Base-by-base conservation (phyloP, 2,329 filamentous ascomycete species). In the Fusarium illudens region DNA sequence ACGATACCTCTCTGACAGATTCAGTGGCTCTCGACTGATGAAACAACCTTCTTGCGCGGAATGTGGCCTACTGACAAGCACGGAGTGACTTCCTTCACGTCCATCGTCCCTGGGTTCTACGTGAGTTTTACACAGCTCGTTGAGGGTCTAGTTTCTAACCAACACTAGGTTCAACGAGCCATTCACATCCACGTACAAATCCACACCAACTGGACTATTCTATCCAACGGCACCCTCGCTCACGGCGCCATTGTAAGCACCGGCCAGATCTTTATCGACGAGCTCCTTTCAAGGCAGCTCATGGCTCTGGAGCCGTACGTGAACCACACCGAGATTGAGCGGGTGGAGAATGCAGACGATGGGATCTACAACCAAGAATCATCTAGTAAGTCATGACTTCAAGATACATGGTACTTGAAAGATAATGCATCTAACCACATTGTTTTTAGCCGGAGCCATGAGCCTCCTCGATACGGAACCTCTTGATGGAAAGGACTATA, bases 61-160 rank as follows among this genome's bases (percentile, higher is more conserved):
- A 62, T 62, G 59, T 62, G 59, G 59, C 59, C 59, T 15, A 62
- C 54, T 2, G 54, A 62, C n/a, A 62, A 58, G 4, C 17, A 62
- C 6, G 59, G 59, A 10, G 59, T 62, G 6, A 58, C 54, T 4
- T 58, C 53, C 4, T 58, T 62, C n/a, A 62, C 46, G 1, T 58
- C 36, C 3, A 42, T 62, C 13, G 56, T 62, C 48, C 59, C 59
- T 12, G 49, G 51, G 20, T 49, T 49, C 4, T 49, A 49, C 12
- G 46, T 49, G 17, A 11, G 44, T 15, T 15, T n/a, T 11, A 15
- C 4, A 4, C 0, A 44, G 2, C 22, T 20, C 22, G 20, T 27
- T 4, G 6, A 44, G 22, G 2, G 15, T 17, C 15, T 6, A 0
- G 2, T 4, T 27, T 44, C 39, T 44, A 3, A 44, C 39, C 3